Evolutionary conservation across 2,329 filamentous ascomycete species (phyloP).

Genomic region (Shiraia sp.): DNA sequence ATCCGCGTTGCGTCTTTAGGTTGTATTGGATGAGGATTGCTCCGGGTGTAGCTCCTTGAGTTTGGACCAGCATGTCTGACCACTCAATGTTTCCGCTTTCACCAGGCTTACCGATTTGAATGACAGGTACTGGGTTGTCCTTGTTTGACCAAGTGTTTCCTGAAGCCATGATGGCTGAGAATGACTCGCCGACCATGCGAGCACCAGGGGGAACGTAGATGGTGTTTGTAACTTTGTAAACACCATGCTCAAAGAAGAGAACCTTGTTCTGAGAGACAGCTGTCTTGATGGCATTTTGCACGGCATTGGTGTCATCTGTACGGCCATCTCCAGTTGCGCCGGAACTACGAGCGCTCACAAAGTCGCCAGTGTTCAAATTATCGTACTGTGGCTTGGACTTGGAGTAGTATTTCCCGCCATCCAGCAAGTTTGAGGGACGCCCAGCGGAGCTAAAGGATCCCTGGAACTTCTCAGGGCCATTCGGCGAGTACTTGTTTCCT

Average conservation of each 20-base stretch:
- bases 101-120: conserved; percentile 68
- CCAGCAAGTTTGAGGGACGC: conserved; percentile 54
- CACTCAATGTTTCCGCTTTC: conserved; percentile 71
- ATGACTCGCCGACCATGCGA: conserved; percentile 82
- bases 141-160: conserved; percentile 59
- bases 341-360: conserved; percentile 56
- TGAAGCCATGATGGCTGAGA: conserved; percentile 80
- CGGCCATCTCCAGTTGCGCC: conserved; percentile 76
- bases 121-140: conserved; percentile 63
- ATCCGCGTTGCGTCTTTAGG: conserved; percentile 51
- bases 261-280: conserved; percentile 59
- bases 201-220: conserved; percentile 68
- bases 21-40: conserved; percentile 78
- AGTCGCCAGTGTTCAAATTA: conserved; percentile 60
- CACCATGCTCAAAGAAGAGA: conserved; percentile 63
- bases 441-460: conserved; percentile 51
- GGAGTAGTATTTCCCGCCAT: conserved; percentile 54
- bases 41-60: conserved; percentile 69
- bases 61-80: conserved; percentile 74
- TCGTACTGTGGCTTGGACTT: conserved; percentile 57
- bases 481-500: conserved; percentile 41
- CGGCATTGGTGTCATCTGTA: conserved; percentile 79
- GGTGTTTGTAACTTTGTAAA: conserved; percentile 61
- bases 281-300: conserved; percentile 74
- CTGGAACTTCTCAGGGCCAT: conserved; percentile 52